Conservation (phyloP, 169 alveolate genomes). For the Plasmodium knowlesi region DNA sequence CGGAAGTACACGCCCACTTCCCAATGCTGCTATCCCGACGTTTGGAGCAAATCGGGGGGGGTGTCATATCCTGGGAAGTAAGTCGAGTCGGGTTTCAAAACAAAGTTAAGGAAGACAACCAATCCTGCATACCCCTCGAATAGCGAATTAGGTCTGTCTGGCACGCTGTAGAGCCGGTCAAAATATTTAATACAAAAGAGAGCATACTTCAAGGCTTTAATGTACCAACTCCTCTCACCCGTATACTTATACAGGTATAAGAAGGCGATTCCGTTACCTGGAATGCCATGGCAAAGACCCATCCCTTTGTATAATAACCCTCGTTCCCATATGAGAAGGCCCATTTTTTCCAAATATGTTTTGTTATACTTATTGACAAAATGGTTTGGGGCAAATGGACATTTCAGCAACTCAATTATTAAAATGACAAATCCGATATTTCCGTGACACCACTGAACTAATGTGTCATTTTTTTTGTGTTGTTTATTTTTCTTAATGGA, state of each 20-base stretch:
- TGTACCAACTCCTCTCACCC: slow-evolving; percentile 32
- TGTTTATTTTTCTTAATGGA: not conserved
- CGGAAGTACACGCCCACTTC: not conserved
- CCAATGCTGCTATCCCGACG: not conserved
- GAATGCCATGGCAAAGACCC: slow-evolving; percentile 66
- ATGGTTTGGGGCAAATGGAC: slow-evolving; percentile 12
- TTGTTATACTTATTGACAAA: slow-evolving; percentile 25
- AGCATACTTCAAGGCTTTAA: slow-evolving; percentile 57
- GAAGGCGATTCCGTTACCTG: slow-evolving; percentile 47
- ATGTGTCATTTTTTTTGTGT: slow-evolving; percentile 19
- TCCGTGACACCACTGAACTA: slow-evolving; percentile 73
- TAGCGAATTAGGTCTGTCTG: slow-evolving; percentile 52
- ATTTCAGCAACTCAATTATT: slow-evolving; percentile 43
- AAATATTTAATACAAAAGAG: slow-evolving; percentile 42
- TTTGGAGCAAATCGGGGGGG: not conserved
- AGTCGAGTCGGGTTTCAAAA: slow-evolving; percentile 23
- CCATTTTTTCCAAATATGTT: slow-evolving; percentile 42
- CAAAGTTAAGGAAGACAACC: slow-evolving; percentile 22
- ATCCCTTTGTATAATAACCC: slow-evolving; percentile 60
- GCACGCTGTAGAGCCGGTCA: slow-evolving; percentile 36
- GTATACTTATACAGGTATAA: slow-evolving; percentile 46
- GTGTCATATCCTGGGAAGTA: slow-evolving; percentile 34
- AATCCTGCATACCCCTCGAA: slow-evolving; percentile 60
- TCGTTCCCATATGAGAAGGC: slow-evolving; percentile 32
- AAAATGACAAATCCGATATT: slow-evolving; percentile 48